Conservation (phyloP, 2,329 filamentous ascomycete species). For the Periconia sp. region DNA sequence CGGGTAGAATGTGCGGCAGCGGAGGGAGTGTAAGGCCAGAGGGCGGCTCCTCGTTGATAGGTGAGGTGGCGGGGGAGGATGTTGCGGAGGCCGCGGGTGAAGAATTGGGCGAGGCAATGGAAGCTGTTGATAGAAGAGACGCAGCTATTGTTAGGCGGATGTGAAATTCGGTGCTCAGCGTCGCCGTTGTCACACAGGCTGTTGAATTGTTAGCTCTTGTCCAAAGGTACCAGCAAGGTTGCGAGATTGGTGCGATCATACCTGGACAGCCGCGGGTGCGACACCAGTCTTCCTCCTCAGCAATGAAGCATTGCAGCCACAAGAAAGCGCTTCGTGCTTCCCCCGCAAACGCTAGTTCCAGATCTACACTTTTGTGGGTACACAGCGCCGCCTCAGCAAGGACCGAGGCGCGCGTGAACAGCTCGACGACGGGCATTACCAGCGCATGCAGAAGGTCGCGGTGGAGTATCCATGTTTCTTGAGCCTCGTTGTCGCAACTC, state of each 20-base stretch:
- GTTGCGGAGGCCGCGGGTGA: conserved; percentile 14
- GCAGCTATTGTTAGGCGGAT: conserved; percentile 56
- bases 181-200: conserved; percentile 53
- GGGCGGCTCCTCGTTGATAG: conserved; percentile 14
- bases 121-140: conserved; percentile 51
- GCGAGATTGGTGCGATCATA: conserved; percentile 12
- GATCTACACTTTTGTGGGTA: conserved; percentile 56
- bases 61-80: conserved; percentile 17
- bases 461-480: conserved; percentile 57
- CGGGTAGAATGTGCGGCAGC: conserved; percentile 48
- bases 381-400: conserved; percentile 59
- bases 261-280: conserved; percentile 61
- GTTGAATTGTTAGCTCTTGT: conserved; percentile 14
- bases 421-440: conserved; percentile 62
- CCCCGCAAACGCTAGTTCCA: conserved; percentile 63
- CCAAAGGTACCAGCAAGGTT: not conserved
- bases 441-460: conserved; percentile 66
- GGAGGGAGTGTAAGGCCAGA: conserved; percentile 31
- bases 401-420: conserved; percentile 61
- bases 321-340: conserved; percentile 63
- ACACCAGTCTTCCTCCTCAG: conserved; percentile 64
- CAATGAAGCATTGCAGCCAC: conserved; percentile 65
- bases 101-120: conserved; percentile 22
- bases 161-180: conserved; percentile 55
- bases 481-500: conserved; percentile 35